A percentile compares a stretch with the other conserved stretches of the same genome.
Conservation (phyloP, 768 basidiomycete genomes). For the Russula sp. region DNA sequence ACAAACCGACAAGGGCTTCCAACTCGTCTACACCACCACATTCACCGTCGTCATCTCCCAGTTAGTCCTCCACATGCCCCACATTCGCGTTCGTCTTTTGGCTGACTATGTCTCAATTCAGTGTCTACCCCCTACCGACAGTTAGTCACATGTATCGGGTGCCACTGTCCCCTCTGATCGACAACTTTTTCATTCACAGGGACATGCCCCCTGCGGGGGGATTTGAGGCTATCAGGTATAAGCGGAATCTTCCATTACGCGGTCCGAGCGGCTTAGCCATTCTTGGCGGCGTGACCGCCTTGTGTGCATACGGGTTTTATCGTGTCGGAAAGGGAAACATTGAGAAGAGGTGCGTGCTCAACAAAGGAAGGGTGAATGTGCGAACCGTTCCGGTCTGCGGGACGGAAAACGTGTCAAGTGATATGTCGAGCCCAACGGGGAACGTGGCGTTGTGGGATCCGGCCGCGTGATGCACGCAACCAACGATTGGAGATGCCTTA, state of each 20-base stretch:
- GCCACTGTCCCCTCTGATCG: slow-evolving; percentile 20
- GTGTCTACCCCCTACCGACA: slow-evolving; percentile 59
- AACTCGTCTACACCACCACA: not conserved
- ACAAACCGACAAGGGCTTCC: not conserved
- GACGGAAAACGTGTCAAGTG: slow-evolving; percentile 57
- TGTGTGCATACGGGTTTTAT: slow-evolving; percentile 91
- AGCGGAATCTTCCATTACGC: slow-evolving; percentile 86
- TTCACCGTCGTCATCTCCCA: slow-evolving; percentile 7
- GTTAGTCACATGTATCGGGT: slow-evolving; percentile 33
- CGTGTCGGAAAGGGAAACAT: slow-evolving; percentile 84
- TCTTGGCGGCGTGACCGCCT: slow-evolving; percentile 75
- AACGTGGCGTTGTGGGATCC: slow-evolving; percentile 66
- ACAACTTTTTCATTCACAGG: slow-evolving; percentile 36
- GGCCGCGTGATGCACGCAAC: slow-evolving; percentile 41
- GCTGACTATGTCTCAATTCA: slow-evolving; percentile 24
- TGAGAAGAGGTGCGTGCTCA: slow-evolving; percentile 74
- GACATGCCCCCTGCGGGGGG: slow-evolving; percentile 95
- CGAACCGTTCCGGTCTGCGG: slow-evolving; percentile 42
- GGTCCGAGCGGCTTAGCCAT: slow-evolving; percentile 81
- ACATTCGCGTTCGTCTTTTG: slow-evolving; percentile 6
- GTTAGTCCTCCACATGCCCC: slow-evolving; percentile 13
- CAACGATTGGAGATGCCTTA: slow-evolving; percentile 30
- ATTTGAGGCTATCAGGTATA: slow-evolving; percentile 90
- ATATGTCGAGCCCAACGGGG: slow-evolving; percentile 46
- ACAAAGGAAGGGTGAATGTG: slow-evolving; percentile 5